Evolutionary conservation across 805 yeast species (phyloP), one percentile per base, ranked within the genome.

Genomic region (Saccharomycopsis sp.): DNA sequence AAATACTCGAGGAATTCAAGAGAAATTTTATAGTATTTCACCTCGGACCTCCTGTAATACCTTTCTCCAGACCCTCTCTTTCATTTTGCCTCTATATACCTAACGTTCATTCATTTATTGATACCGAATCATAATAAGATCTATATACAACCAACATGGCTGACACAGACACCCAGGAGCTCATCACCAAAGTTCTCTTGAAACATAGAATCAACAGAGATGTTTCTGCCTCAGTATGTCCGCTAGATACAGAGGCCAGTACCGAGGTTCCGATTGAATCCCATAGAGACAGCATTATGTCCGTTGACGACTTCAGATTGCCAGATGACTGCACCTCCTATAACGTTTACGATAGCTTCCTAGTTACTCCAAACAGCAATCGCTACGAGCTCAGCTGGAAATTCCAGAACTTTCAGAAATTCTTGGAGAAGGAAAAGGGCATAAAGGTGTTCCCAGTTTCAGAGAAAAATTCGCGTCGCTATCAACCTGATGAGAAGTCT

Each of bases 221-320:
- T 5, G 38, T 29, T 12, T 5, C 38, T 7, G 12, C 38, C 9
- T 29, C 38, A 29, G 38, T 29, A 29, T 29, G 38, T 29, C 38
- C 38, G 9, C 38, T 29, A 5, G 38, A 29, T 29, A 29, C 5
- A 57, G 62, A 56, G 14, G 23, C 56, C 7, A 56, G 59, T 47
- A 58, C 62, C 2, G 62, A 58, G 55, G 52, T 55, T 15, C 53
- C 58, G 19, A 19, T 38, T n/a, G 20, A 20, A 25, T n/a, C 20
- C 24, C 38, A 29, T 29, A 29, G 49, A 17, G 20, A 44, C 22
- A 44, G 49, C 22, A 17, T 44, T 7, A 44, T 44, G 49, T 44
- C 49, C 12, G 12, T 44, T 44, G 49, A 44, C 22, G 22, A 44
- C 20, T 44, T 44, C 49, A 44, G 49, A 44, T 44, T 44, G 12